These are phyloP conservation scores for Chlorella sp. DNA, from an alignment of 139 green algal genomes.

Conservation along the genomic window DNA sequence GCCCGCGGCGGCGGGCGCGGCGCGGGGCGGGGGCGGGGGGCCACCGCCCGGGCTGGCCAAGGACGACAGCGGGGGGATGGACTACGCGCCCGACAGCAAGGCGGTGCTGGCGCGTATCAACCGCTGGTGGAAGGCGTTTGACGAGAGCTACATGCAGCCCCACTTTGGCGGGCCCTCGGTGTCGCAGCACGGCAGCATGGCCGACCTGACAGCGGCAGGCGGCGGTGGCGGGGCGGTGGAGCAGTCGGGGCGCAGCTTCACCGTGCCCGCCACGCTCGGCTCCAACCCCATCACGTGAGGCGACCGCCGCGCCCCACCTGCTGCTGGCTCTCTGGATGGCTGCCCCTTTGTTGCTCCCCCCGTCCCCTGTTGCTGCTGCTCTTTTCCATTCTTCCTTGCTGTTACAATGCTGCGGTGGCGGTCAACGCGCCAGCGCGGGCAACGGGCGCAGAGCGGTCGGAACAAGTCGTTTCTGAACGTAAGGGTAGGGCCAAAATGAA, in stretches of 20 bases:
- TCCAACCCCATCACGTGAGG: too few species aligned
- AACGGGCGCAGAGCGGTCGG: too few species aligned
- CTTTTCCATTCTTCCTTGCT: neutral
- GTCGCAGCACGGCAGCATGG: neutral
- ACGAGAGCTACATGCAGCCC: constrained; percentile 53
- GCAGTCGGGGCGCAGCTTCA: neutral
- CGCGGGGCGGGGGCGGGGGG: neutral
- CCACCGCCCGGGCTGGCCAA: neutral
- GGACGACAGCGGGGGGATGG: constrained; percentile 3
- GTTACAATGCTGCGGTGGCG: neutral
- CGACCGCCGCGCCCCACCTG: too few species aligned
- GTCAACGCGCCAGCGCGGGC: too few species aligned
- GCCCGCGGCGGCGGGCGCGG: neutral
- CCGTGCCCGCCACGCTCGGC: neutral
- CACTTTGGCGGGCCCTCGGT: constrained; percentile 48
- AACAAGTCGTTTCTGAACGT: too few species aligned
- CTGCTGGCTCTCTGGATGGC: too few species aligned
- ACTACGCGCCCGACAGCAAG: constrained; percentile 18
- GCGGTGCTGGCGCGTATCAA: constrained; percentile 22
- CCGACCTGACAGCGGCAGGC: neutral
- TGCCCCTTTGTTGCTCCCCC: too few species aligned
- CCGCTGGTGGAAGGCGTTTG: constrained; percentile 50
- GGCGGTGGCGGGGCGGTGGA: neutral
- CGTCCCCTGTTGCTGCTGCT: neutral
- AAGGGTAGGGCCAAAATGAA: too few species aligned